phyloP scores from a whole-genome alignment of 2,329 filamentous ascomycete species.

The Dothistroma pini region DNA sequence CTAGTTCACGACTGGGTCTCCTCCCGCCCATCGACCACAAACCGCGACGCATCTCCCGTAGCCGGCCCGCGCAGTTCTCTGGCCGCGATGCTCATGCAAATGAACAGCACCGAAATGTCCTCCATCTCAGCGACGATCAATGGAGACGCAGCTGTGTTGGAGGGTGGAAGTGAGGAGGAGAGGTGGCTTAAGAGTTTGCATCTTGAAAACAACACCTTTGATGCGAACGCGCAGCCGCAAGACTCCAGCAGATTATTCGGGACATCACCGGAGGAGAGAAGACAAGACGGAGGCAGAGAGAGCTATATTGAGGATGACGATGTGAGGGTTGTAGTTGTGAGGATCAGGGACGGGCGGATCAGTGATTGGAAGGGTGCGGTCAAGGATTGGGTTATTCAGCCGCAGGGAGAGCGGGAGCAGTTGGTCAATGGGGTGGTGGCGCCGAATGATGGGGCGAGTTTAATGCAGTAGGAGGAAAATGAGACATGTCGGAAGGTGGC shows the following conservation, averaged over 20 bases:
- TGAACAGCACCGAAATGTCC: constrained; percentile 84
- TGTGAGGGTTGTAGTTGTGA: constrained; percentile 82
- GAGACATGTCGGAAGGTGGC: neutral
- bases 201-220: constrained; percentile 77
- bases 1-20: constrained; percentile 99
- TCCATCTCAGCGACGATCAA: constrained; percentile 93
- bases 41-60: constrained; percentile 58
- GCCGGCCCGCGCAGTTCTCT: constrained; percentile 67
- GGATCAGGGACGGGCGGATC: constrained; percentile 78
- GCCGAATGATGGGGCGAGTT: neutral
- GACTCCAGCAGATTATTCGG: constrained; percentile 30
- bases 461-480: neutral
- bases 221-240: constrained; percentile 19
- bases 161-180: constrained; percentile 74
- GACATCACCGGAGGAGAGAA: constrained; percentile 22
- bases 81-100: constrained; percentile 77
- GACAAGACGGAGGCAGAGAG: constrained; percentile 49
- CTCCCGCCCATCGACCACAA: constrained; percentile 70
- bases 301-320: constrained; percentile 77
- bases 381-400: constrained; percentile 61
- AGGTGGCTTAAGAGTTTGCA: constrained; percentile 77
- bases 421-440: constrained; percentile 11
- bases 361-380: constrained; percentile 96
- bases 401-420: neutral
- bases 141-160: constrained; percentile 73